phyloP scores from a whole-genome alignment of 768 basidiomycete genomes.

The Phylloporus sp. region DNA sequence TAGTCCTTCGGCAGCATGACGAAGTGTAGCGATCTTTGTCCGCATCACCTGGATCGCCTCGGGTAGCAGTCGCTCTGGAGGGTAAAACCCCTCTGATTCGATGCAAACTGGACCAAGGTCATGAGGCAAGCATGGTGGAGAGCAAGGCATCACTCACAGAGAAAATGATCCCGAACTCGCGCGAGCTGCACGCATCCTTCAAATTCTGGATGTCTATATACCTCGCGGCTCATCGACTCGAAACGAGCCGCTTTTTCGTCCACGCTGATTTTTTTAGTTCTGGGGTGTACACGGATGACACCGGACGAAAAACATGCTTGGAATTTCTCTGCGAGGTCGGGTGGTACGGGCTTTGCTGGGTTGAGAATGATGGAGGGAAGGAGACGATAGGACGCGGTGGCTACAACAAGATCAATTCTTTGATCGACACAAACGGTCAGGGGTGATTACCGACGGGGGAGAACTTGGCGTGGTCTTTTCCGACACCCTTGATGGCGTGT shows the following conservation, averaged over 20 bases:
- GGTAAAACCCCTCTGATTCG: conserved; percentile 88
- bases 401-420: conserved; percentile 36
- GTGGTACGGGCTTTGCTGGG: conserved; percentile 71
- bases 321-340: conserved; percentile 76
- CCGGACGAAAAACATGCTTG: conserved; percentile 83
- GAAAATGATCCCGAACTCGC: conserved; percentile 86
- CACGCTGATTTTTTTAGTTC: conserved; percentile 57
- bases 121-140: neutral
- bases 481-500: conserved; percentile 89
- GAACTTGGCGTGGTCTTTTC: conserved; percentile 95
- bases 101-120: conserved; percentile 61
- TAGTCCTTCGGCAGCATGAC: conserved; percentile 56
- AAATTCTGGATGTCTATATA: conserved; percentile 89
- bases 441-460: conserved; percentile 77
- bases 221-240: conserved; percentile 90
- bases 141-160: conserved; percentile 57
- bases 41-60: conserved; percentile 83
- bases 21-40: conserved; percentile 63
- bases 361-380: conserved; percentile 76
- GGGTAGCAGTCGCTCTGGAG: conserved; percentile 75
- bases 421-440: neutral
- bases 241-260: conserved; percentile 65
- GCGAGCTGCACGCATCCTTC: conserved; percentile 76
- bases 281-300: conserved; percentile 62
- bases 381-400: conserved; percentile 93